These are phyloP conservation scores for Beta lomatogona DNA, from an alignment of 179 eudicot species.

Conservation along the genomic window DNA sequence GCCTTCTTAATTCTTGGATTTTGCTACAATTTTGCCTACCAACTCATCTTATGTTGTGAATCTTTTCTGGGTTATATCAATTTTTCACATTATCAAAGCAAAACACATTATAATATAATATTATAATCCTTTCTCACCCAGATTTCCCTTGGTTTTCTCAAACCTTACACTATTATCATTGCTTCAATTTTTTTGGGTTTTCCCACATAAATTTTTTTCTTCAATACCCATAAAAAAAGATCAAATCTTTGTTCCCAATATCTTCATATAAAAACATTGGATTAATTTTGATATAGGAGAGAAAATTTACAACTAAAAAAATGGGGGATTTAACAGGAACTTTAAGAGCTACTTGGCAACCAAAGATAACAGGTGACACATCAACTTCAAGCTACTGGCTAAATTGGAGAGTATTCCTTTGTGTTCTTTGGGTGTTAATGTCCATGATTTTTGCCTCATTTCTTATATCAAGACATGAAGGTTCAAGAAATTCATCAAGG, in stretches of 20 bases:
- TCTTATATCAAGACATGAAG: constrained; percentile 64
- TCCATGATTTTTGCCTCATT: constrained; percentile 51
- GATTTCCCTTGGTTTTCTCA: constrained; percentile 28
- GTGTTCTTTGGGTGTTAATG: constrained; percentile 53
- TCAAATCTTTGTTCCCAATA: not conserved
- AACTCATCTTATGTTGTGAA: constrained; percentile 1
- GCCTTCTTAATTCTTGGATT: constrained; percentile 29
- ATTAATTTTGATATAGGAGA: not conserved
- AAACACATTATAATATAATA: constrained; percentile 7
- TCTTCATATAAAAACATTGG: not conserved
- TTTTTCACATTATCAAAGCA: constrained; percentile 25
- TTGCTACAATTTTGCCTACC: constrained; percentile 5
- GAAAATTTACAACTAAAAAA: not conserved
- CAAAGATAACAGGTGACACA: constrained; percentile 48
- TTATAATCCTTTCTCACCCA: not conserved
- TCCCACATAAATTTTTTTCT: constrained; percentile 9
- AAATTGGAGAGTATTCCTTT: constrained; percentile 70
- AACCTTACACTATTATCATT: constrained; percentile 20
- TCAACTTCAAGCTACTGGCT: constrained; percentile 72
- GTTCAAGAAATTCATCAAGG: constrained; percentile 35
- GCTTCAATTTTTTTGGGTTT: not conserved
- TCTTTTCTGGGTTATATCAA: constrained; percentile 24
- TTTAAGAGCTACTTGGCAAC: constrained; percentile 51
- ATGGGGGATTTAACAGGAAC: constrained; percentile 58
- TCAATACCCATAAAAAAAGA: constrained; percentile 12